Evolutionary conservation across 1,284 basidiomycete species (phyloP).

Genomic region (Porogramme epimiltina): DNA sequence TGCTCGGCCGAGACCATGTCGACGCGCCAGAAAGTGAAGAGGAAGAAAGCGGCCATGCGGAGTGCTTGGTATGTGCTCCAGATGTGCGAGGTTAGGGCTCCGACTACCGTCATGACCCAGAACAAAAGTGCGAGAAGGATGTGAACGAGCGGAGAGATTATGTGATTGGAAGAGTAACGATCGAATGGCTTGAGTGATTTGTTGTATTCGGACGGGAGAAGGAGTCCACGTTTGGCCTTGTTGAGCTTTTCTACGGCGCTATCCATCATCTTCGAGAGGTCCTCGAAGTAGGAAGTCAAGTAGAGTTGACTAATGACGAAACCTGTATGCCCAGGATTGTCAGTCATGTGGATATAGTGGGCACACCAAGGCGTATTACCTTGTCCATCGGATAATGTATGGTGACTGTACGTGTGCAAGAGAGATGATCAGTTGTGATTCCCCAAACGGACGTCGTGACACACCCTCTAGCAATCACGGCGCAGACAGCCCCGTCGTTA

Average conservation of each 20-base stretch:
- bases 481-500: conserved; percentile 28
- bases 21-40: conserved; percentile 31
- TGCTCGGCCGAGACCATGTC: conserved; percentile 29
- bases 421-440: not conserved
- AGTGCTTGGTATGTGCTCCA: conserved; percentile 30
- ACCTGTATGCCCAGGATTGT: conserved; percentile 3
- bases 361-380: conserved; percentile 9
- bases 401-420: conserved; percentile 20
- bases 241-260: conserved; percentile 14
- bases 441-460: not conserved
- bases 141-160: conserved; percentile 20
- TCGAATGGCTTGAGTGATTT: conserved; percentile 24
- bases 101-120: conserved; percentile 21
- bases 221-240: conserved; percentile 20
- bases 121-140: conserved; percentile 25
- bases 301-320: conserved; percentile 34
- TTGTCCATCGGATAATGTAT: conserved; percentile 31
- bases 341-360: not conserved
- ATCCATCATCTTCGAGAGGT: conserved; percentile 25
- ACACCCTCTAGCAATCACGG: conserved; percentile 29
- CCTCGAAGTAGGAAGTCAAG: conserved; percentile 31
- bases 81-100: conserved; percentile 20
- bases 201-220: conserved; percentile 28
- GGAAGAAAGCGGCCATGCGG: conserved; percentile 20
- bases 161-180: conserved; percentile 13